A percentile compares a stretch with the other conserved stretches of the same genome.
Evolutionary conservation across 1,284 basidiomycete genomes (phyloP).

Genomic region (Neolentinus lepideus): DNA sequence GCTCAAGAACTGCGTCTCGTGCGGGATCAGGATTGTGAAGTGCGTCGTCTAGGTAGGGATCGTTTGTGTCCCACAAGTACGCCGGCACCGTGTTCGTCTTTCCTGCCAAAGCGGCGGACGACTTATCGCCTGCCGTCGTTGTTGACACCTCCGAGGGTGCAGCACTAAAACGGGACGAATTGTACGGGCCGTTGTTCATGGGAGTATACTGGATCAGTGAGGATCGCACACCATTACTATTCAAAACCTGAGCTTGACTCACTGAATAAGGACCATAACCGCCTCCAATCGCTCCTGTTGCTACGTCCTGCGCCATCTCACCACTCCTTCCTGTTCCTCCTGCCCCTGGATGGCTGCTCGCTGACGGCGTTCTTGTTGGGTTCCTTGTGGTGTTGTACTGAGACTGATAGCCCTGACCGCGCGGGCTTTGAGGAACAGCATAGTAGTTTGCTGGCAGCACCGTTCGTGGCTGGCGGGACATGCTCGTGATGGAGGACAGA

Average conservation of each 20-base stretch:
- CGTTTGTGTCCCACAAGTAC: conserved; percentile 65
- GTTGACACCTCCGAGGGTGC: conserved; percentile 51
- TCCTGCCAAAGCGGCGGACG: conserved; percentile 7
- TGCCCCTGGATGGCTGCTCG: conserved; percentile 15
- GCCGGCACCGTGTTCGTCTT: conserved; percentile 44
- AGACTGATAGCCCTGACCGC: conserved; percentile 16
- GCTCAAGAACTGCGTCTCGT: conserved; percentile 47
- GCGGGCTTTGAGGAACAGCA: conserved; percentile 43
- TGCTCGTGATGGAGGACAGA: not conserved
- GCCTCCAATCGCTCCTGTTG: conserved; percentile 63
- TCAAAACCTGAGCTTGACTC: conserved; percentile 20
- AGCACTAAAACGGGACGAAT: conserved; percentile 55
- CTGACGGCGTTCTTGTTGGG: conserved; percentile 14
- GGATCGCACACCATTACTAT: not conserved
- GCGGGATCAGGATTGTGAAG: conserved; percentile 71
- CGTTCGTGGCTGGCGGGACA: not conserved
- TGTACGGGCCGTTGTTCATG: conserved; percentile 27
- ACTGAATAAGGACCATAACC: conserved; percentile 79
- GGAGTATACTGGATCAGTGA: conserved; percentile 4
- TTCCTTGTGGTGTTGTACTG: conserved; percentile 13
- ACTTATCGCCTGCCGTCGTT: conserved; percentile 33
- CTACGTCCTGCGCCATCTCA: conserved; percentile 59
- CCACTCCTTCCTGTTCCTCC: conserved; percentile 34
- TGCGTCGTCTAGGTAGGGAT: conserved; percentile 71
- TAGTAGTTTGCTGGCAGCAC: conserved; percentile 24